Base-by-base conservation (phyloP, 192 early-diverging fungal genomes). In the Backusella psychrophila region DNA sequence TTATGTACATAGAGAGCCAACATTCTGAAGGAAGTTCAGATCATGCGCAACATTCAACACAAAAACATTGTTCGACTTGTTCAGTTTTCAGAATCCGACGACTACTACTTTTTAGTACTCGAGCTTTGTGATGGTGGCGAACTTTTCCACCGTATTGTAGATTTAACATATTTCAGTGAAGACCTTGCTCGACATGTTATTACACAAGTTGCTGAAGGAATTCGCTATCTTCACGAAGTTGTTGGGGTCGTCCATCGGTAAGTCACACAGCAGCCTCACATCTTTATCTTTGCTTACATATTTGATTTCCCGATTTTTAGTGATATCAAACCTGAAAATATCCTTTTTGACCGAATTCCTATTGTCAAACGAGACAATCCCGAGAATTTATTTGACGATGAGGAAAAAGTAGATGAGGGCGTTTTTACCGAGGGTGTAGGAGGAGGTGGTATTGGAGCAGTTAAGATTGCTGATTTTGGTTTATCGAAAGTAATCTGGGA, bases 241-340 rank as follows among this genome's bases (percentile, higher is more conserved):
- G 83, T 84, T 69, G 91, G 93, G 72, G 88, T 96, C n/a, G 90
- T 94, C 39, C 94, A 96, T 80, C 89, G 87, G 85, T 87, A 80
- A 74, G 78, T 74, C 19, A 15, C 39, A 71, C 15, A 31, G 14
- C 19, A 26, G 49, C 12, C 46, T 69, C 9, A 35, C 44, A 3
- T 26, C 23, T 38, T 15, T n/a, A 42, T 69, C 29, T 68, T 69
- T 69, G 52, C 68, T 11, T 14, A 42, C 5, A 49, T 68, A 41
- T 68, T 66, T 72, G 7, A n/a, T 33, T 38, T 31, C 9, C 3
- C 12, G 0, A 9, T 52, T 12, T 35, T 44, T 65, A 89, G 96
- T 56, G 96, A 98, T 81, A 95, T 98, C 75, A 98, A 98, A 86
- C 93, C 93, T 15, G 96, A 98, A 78, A 98, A 98, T 81, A 87